phyloP scores from a whole-genome alignment of 1,284 basidiomycete species.

The Trichosporon faecale region DNA sequence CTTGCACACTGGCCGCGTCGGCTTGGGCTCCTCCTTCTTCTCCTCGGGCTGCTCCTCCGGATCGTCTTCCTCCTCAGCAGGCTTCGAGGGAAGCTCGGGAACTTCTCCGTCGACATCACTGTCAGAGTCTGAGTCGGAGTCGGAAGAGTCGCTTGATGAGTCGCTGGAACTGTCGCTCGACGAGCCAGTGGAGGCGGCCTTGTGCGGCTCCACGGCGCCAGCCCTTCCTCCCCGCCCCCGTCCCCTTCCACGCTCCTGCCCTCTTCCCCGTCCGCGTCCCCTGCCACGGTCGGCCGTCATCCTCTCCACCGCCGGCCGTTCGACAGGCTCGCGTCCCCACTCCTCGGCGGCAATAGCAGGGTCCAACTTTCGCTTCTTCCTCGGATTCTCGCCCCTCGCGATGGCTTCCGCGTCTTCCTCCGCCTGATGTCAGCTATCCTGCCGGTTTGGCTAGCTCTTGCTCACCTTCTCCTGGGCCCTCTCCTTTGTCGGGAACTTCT shows the following conservation, averaged over 20 bases:
- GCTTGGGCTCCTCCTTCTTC: neutral
- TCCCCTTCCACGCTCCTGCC: conserved; percentile 14
- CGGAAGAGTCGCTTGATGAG: conserved; percentile 19
- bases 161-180: neutral
- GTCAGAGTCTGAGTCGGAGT: conserved; percentile 27
- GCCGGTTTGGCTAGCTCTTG: too few species aligned
- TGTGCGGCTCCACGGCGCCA: neutral
- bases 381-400: conserved; percentile 67
- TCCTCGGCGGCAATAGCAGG: conserved; percentile 44
- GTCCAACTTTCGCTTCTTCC: conserved; percentile 30
- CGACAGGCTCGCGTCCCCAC: conserved; percentile 35
- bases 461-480: conserved; percentile 68
- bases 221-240: neutral
- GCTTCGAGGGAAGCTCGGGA: neutral
- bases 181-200: neutral
- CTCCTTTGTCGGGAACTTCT: conserved; percentile 70
- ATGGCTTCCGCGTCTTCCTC: conserved; percentile 69
- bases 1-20: conserved; percentile 30
- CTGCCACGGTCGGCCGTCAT: conserved; percentile 16
- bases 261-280: conserved; percentile 14
- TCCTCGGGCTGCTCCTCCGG: conserved; percentile 12
- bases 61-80: neutral
- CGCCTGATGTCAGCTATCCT: conserved; percentile 53
- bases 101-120: conserved; percentile 2
- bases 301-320: conserved; percentile 28